Evolutionary conservation across 768 basidiomycete genomes (phyloP).

Genomic region (Scleroderma bovista): DNA sequence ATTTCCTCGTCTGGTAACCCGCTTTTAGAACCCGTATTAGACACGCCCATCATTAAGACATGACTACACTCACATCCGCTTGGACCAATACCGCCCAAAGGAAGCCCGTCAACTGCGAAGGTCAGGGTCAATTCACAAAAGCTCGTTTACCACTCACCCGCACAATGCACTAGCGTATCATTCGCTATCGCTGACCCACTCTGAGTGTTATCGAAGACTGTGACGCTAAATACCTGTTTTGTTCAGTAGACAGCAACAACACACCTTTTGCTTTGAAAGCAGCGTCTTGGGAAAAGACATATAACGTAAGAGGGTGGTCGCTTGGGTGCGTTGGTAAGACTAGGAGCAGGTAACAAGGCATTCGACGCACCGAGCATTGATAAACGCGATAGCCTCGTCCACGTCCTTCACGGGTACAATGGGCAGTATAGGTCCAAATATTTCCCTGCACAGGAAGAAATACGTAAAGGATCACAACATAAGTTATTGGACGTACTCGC

Average conservation of each 20-base stretch:
- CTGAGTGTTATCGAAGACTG: slow-evolving; percentile 65
- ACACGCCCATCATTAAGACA: neutral
- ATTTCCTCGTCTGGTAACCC: slow-evolving; percentile 70
- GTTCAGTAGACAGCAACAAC: neutral
- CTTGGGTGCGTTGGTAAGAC: slow-evolving; percentile 27
- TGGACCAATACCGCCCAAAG: slow-evolving; percentile 69
- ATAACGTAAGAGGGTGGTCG: slow-evolving; percentile 70
- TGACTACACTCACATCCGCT: slow-evolving; percentile 56
- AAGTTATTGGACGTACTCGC: slow-evolving; percentile 45
- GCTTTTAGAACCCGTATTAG: slow-evolving; percentile 32
- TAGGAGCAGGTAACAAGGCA: neutral
- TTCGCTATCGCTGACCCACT: slow-evolving; percentile 70
- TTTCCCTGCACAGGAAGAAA: slow-evolving; percentile 46
- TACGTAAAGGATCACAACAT: neutral
- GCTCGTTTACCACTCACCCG: slow-evolving; percentile 32
- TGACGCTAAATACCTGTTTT: neutral
- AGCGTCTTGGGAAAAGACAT: slow-evolving; percentile 64
- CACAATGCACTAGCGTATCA: slow-evolving; percentile 59
- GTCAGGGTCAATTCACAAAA: neutral
- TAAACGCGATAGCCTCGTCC: slow-evolving; percentile 66
- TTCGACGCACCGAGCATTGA: slow-evolving; percentile 44
- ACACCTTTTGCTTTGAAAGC: slow-evolving; percentile 58
- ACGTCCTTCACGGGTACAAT: slow-evolving; percentile 65
- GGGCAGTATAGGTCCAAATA: slow-evolving; percentile 80
- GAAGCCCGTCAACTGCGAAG: slow-evolving; percentile 49